Percentiles rank a stretch among this genome's conserved stretches.
These are phyloP conservation scores for Trifolium subterraneum DNA, from an alignment of 306 rosid species.

Conservation along the genomic window DNA sequence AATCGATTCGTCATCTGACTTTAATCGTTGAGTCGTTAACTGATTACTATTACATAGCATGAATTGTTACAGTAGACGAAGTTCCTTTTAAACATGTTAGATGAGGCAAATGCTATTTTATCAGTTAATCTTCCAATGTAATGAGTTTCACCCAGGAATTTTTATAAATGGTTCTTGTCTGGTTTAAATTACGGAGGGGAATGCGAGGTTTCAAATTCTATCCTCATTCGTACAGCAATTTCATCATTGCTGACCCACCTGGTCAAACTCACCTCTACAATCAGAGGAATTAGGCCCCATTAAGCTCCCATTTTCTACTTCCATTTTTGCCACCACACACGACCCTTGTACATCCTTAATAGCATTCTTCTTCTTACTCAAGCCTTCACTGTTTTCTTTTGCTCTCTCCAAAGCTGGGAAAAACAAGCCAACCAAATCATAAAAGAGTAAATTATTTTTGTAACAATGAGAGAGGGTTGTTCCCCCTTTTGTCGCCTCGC, in stretches of 20 bases:
- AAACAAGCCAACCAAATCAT: constrained; percentile 71
- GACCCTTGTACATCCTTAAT: constrained; percentile 55
- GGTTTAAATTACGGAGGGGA: background rate
- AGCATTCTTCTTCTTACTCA: constrained; percentile 68
- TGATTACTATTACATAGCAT: constrained; percentile 11
- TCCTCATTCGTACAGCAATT: too few species aligned
- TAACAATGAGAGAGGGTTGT: background rate
- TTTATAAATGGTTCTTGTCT: background rate
- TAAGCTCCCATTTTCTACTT: background rate
- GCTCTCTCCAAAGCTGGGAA: constrained; percentile 62
- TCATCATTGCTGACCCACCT: too few species aligned
- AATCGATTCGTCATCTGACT: constrained; percentile 4
- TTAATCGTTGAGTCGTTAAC: background rate
- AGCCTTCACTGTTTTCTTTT: constrained; percentile 64
- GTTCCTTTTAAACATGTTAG: constrained; percentile 11
- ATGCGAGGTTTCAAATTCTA: too few species aligned
- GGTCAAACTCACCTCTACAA: constrained; percentile 16
- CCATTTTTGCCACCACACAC: constrained; percentile 50
- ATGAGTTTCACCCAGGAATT: background rate
- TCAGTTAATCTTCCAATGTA: too few species aligned
- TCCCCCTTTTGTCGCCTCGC: background rate
- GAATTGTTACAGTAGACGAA: constrained; percentile 9
- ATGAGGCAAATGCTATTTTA: constrained; percentile 19
- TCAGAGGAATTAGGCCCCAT: constrained; percentile 50
- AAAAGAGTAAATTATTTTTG: background rate